phyloP scores from a whole-genome alignment of 805 yeast species.

The Kurtzmaniella cleridarum region DNA sequence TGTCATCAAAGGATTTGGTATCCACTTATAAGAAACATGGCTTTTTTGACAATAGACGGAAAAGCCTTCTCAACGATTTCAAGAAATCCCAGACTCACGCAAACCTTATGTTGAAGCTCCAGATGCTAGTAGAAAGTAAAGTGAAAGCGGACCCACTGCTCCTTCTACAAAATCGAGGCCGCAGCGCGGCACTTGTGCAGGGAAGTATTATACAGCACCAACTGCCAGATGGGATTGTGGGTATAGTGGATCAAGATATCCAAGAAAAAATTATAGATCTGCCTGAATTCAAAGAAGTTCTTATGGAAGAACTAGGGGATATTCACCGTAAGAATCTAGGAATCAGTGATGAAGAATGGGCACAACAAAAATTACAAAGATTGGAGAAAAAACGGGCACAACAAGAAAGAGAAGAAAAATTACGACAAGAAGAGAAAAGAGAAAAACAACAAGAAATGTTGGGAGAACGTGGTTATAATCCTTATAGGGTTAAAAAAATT shows the following conservation, averaged over 20 bases:
- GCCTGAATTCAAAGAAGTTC: conserved; percentile 30
- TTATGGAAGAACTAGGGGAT: conserved; percentile 28
- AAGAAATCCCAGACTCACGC: conserved; percentile 34
- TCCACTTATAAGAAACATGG: conserved; percentile 45
- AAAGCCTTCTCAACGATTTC: conserved; percentile 38
- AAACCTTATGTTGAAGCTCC: conserved; percentile 34
- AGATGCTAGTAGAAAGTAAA: conserved; percentile 40
- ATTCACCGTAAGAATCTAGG: conserved; percentile 27
- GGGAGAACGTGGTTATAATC: conserved; percentile 10
- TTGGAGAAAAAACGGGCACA: conserved; percentile 12
- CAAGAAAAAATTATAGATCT: conserved; percentile 40
- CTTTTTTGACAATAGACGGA: conserved; percentile 42
- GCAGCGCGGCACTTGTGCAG: conserved; percentile 47
- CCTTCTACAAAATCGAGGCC: conserved; percentile 44
- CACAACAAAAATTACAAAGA: conserved; percentile 11
- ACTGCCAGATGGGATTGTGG: conserved; percentile 17
- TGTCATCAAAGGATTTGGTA: conserved; percentile 28
- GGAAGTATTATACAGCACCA: conserved; percentile 36
- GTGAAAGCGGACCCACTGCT: conserved; percentile 44
- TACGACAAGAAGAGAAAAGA: conserved; percentile 8
- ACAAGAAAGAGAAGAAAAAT: conserved; percentile 9
- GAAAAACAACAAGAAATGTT: conserved; percentile 8
- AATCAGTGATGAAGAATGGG: conserved; percentile 36
- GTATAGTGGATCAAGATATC: conserved; percentile 39
- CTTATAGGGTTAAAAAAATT: conserved; percentile 13